A percentile compares a stretch with the other conserved stretches of the same genome.
Conservation (phyloP, 495 filamentous ascomycete species). For the Aspergillus bridgeri region DNA sequence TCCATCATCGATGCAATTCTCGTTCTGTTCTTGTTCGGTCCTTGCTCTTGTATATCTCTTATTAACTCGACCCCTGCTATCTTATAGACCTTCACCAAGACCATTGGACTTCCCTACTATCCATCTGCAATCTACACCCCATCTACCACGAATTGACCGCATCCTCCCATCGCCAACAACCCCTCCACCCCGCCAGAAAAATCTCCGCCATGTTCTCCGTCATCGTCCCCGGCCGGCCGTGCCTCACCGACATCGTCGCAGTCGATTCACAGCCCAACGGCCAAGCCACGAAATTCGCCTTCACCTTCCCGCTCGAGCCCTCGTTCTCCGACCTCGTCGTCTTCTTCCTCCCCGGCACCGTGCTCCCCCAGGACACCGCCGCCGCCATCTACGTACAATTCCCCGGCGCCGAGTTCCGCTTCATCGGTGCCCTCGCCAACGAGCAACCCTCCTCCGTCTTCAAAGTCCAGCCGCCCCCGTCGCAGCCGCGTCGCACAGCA, state of each 20-base stretch:
- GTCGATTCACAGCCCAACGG: slow-evolving; percentile 45
- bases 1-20: slow-evolving; percentile 26
- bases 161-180: not conserved
- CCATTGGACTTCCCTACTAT: no score
- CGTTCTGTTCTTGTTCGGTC: no score
- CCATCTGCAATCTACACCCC: not conserved
- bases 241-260: slow-evolving; percentile 58
- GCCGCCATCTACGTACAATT: slow-evolving; percentile 86
- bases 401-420: slow-evolving; percentile 60
- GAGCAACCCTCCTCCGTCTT: slow-evolving; percentile 91
- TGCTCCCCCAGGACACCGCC: slow-evolving; percentile 70
- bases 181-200: not conserved
- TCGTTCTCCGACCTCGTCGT: slow-evolving; percentile 77
- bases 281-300: slow-evolving; percentile 64
- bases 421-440: slow-evolving; percentile 83
- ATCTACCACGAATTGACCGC: not conserved
- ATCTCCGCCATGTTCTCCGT: slow-evolving; percentile 51
- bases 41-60: no score
- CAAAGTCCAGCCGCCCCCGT: slow-evolving; percentile 45
- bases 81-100: no score
- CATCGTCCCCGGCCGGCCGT: slow-evolving; percentile 54
- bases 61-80: no score
- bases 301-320: slow-evolving; percentile 54
- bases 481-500: slow-evolving; percentile 22
- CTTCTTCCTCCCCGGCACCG: slow-evolving; percentile 79